These are phyloP conservation scores for Ochetophila trinervis DNA, from an alignment of 306 rosid species.

Conservation along the genomic window DNA sequence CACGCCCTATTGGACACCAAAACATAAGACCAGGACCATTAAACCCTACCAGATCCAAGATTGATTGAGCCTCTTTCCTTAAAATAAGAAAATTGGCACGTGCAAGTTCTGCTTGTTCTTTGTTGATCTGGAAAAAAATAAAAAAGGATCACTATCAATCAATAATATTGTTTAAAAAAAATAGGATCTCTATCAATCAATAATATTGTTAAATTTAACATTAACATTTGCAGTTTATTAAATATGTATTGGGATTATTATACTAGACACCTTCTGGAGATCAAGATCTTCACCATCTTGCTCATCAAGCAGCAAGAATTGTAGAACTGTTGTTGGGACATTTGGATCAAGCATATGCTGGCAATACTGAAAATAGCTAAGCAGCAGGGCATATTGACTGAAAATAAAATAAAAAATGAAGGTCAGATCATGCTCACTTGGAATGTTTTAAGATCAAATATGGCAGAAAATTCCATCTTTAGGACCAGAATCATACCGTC, in stretches of 20 bases:
- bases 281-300: constrained; percentile 83
- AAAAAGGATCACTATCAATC: constrained; percentile 8
- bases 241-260: constrained; percentile 10
- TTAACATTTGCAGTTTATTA: neutral
- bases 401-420: constrained; percentile 26
- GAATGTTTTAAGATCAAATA: constrained; percentile 16
- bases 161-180: neutral
- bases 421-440: constrained; percentile 38
- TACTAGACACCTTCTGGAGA: constrained; percentile 70
- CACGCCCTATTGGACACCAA: neutral
- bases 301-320: constrained; percentile 67
- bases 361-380: constrained; percentile 97
- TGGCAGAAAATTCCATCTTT: constrained; percentile 12
- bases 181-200: constrained; percentile 9
- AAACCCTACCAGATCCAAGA: constrained; percentile 76
- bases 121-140: constrained; percentile 63
- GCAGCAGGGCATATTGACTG: constrained; percentile 94
- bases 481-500: constrained; percentile 57
- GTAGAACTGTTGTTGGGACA: constrained; percentile 85
- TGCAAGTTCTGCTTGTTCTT: constrained; percentile 82
- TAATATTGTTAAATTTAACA: neutral
- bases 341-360: constrained; percentile 84
- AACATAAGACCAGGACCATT: constrained; percentile 10
- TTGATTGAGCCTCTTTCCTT: constrained; percentile 84
- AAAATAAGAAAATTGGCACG: constrained; percentile 77